Conservation (phyloP, 1,139 yeast species). For the Trichomonascaceae sp. region DNA sequence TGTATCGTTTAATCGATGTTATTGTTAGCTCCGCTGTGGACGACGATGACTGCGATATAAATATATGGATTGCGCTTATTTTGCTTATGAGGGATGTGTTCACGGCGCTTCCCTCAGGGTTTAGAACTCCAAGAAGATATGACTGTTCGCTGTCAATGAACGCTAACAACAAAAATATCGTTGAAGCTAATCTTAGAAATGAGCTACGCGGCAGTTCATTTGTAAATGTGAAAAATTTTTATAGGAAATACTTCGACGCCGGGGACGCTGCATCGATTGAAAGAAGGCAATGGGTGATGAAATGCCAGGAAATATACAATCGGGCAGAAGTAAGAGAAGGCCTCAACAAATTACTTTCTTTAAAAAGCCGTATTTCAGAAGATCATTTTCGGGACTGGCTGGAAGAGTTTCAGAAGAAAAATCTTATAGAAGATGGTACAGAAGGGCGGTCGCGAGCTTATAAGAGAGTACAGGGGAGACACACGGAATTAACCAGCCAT, state of each 20-base stretch:
- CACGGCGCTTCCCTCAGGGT: too few species aligned
- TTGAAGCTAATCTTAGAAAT: too few species aligned
- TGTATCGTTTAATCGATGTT: too few species aligned
- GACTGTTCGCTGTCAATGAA: too few species aligned
- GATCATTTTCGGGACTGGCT: background rate
- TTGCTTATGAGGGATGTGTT: too few species aligned
- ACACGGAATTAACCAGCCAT: too few species aligned
- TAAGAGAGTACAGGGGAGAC: too few species aligned
- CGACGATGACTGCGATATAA: too few species aligned
- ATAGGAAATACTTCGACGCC: background rate
- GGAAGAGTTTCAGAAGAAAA: background rate
- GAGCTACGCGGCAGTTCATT: background rate
- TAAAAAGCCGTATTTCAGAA: background rate
- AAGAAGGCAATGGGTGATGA: background rate
- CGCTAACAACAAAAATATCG: too few species aligned
- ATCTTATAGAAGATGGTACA: background rate
- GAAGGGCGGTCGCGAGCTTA: background rate
- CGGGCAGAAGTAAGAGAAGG: background rate
- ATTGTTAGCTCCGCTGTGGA: too few species aligned
- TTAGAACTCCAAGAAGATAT: too few species aligned
- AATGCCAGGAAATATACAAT: background rate
- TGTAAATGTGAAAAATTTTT: background rate
- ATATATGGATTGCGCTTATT: too few species aligned
- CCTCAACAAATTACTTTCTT: background rate
- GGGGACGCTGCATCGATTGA: background rate